Percentiles rank a stretch among this genome's conserved stretches.
Conservation (phyloP, 179 eudicot genomes). For the Beta macrorhiza region DNA sequence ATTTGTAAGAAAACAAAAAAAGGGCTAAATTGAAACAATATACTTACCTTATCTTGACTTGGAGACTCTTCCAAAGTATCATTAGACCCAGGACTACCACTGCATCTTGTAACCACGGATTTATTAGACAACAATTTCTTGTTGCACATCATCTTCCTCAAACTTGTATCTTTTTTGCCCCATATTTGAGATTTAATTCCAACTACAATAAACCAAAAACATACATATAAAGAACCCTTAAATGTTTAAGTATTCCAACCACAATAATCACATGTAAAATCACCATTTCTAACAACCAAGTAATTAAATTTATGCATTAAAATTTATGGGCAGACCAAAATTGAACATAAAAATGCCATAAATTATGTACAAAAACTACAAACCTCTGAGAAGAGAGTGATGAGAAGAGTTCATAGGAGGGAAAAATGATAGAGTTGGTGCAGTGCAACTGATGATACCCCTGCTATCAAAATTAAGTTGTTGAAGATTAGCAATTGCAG, state of each 20-base stretch:
- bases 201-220: conserved; percentile 9
- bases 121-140: conserved; percentile 21
- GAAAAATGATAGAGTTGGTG: background rate
- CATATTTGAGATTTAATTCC: conserved; percentile 28
- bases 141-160: conserved; percentile 22
- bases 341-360: too few relatives aligned
- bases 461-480: conserved; percentile 2
- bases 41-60: conserved; percentile 55
- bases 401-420: background rate
- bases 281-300: too few relatives aligned
- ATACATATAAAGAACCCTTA: background rate
- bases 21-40: background rate
- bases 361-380: background rate
- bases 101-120: conserved; percentile 49
- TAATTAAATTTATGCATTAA: too few relatives aligned
- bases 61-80: conserved; percentile 42
- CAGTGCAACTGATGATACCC: background rate
- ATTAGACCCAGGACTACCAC: conserved; percentile 45
- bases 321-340: too few relatives aligned
- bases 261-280: too few relatives aligned
- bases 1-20: background rate
- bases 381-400: conserved; percentile 12
- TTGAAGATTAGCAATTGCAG: conserved; percentile 13
- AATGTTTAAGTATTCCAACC: too few relatives aligned
- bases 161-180: conserved; percentile 24